Conservation (phyloP, 441 rosid species). For the Lepidium campestre region DNA sequence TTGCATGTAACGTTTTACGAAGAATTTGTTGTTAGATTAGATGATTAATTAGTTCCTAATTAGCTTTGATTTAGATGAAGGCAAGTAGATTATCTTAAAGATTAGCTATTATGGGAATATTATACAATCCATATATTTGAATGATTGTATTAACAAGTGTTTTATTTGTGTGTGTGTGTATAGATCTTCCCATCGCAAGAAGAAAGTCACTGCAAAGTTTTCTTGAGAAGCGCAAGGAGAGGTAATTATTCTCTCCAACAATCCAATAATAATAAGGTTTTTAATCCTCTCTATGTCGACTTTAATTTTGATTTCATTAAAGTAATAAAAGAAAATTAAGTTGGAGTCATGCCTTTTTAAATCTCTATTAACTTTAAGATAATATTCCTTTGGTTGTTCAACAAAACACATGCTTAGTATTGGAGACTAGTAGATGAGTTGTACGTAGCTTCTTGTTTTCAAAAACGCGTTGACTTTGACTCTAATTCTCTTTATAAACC, state of each 20-base stretch:
- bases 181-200: constrained; percentile 65
- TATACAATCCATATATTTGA: too few species aligned
- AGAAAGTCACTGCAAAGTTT: constrained; percentile 73
- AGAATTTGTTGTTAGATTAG: background rate
- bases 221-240: constrained; percentile 81
- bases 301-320: too few species aligned
- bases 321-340: too few species aligned
- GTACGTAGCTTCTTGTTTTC: background rate
- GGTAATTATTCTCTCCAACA: constrained; percentile 37
- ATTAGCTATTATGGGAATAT: background rate
- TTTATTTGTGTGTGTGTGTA: too few species aligned
- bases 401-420: background rate
- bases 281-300: background rate
- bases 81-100: background rate
- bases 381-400: background rate
- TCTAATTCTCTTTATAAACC: background rate
- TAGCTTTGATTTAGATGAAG: background rate
- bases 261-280: background rate
- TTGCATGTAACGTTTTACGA: background rate
- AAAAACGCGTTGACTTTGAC: constrained; percentile 16
- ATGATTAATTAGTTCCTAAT: background rate
- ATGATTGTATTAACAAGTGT: too few species aligned
- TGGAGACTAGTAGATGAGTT: background rate
- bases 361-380: background rate
- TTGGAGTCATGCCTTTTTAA: background rate